Evolutionary conservation across 352 stramenopile species (phyloP).

Genomic region (Blastocystis hominis): DNA sequence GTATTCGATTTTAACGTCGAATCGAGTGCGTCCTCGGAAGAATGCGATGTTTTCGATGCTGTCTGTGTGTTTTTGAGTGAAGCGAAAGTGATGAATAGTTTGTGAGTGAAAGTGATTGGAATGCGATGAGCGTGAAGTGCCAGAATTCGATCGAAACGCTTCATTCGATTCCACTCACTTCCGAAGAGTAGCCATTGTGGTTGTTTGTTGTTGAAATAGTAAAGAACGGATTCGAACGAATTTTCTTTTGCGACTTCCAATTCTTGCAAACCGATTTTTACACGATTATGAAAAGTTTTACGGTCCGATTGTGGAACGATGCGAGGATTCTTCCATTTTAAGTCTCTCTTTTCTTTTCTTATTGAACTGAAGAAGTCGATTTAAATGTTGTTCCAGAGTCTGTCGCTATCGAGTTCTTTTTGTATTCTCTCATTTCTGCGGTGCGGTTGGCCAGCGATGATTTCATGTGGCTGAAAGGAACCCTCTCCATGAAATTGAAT

Average conservation of each 20-base stretch:
- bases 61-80: neutral
- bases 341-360: neutral
- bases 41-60: neutral
- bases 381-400: neutral
- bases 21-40: neutral
- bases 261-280: neutral
- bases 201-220: neutral
- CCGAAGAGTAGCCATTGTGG: neutral
- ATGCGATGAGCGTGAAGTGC: neutral
- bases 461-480: slow-evolving; percentile 35
- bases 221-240: neutral
- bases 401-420: neutral
- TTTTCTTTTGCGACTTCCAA: neutral
- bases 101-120: neutral
- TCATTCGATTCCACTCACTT: neutral
- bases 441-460: neutral
- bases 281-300: neutral
- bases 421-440: neutral
- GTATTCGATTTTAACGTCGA: neutral
- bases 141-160: neutral
- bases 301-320: neutral
- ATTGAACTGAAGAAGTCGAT: neutral
- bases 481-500: slow-evolving; percentile 7
- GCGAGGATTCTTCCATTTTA: neutral
- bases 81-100: no score